Percentiles rank a stretch among this genome's conserved stretches.
These are phyloP conservation scores for Russula dissimulans DNA, from an alignment of 768 basidiomycete genomes.

Conservation along the genomic window DNA sequence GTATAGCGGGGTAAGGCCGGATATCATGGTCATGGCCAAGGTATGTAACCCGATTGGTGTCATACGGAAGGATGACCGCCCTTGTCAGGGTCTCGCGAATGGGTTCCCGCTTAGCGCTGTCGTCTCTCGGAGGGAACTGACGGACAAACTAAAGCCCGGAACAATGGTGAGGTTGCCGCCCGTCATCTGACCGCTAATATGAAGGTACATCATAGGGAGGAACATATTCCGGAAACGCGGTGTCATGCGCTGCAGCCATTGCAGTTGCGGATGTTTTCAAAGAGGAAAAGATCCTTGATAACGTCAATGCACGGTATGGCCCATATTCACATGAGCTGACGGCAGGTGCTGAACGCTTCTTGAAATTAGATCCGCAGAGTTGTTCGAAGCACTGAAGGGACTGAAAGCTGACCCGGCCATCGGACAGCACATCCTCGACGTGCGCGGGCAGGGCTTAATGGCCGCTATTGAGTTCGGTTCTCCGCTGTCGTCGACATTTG, in stretches of 20 bases:
- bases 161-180: slow-evolving; percentile 45
- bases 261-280: slow-evolving; percentile 71
- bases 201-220: slow-evolving; percentile 45
- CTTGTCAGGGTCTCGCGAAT: slow-evolving; percentile 66
- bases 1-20: slow-evolving; percentile 77
- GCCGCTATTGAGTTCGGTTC: slow-evolving; percentile 71
- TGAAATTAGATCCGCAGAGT: slow-evolving; percentile 53
- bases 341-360: background rate
- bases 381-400: slow-evolving; percentile 50
- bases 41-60: slow-evolving; percentile 27
- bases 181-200: background rate
- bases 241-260: slow-evolving; percentile 83
- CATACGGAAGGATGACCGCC: background rate
- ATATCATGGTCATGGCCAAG: slow-evolving; percentile 87
- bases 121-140: slow-evolving; percentile 64
- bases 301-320: slow-evolving; percentile 60
- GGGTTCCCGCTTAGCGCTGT: slow-evolving; percentile 92
- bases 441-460: slow-evolving; percentile 89
- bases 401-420: slow-evolving; percentile 48
- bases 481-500: slow-evolving; percentile 45
- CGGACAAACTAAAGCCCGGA: slow-evolving; percentile 71
- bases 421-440: slow-evolving; percentile 60
- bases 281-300: slow-evolving; percentile 74
- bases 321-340: background rate
- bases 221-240: slow-evolving; percentile 88